phyloP scores from a whole-genome alignment of 2,329 filamentous ascomycete species.

The Penicillium sclerotigenum region DNA sequence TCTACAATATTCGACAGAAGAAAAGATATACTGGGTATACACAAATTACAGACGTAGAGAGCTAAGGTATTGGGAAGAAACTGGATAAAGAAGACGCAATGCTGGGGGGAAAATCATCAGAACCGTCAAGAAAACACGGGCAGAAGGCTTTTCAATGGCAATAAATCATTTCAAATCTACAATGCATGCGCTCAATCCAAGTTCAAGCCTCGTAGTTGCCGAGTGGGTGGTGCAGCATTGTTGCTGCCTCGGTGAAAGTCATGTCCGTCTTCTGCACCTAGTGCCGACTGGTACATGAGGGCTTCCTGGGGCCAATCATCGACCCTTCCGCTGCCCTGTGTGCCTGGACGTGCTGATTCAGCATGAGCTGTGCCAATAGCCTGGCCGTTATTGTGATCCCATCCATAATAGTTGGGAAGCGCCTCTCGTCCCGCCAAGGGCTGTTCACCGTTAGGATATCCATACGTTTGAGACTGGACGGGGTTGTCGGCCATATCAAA shows the following conservation, averaged over 20 bases:
- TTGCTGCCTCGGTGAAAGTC: conserved; percentile 21
- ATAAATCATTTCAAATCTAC: not conserved
- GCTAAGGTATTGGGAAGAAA: not conserved
- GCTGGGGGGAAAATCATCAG: not conserved
- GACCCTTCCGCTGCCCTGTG: conserved; percentile 23
- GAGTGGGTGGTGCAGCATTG: conserved; percentile 24
- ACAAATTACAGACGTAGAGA: not conserved
- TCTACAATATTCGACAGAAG: not conserved
- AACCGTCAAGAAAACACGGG: not conserved
- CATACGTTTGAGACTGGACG: conserved; percentile 7
- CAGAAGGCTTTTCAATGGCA: not conserved
- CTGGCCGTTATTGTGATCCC: conserved; percentile 19
- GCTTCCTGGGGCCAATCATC: conserved; percentile 44
- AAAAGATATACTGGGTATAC: not conserved
- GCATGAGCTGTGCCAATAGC: conserved; percentile 15
- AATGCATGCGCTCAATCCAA: not conserved
- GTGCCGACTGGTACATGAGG: conserved; percentile 38
- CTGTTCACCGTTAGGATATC: conserved; percentile 1
- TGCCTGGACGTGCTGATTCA: conserved; percentile 15
- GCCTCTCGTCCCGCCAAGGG: conserved; percentile 26
- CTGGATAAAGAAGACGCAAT: not conserved
- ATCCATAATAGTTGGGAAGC: conserved; percentile 31
- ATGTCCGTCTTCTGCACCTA: conserved; percentile 22
- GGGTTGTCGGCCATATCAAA: conserved; percentile 26
- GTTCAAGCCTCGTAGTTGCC: conserved; percentile 20